Base-by-base conservation (phyloP, 352 stramenopile species). In the Globisporangium sylvaticum region DNA sequence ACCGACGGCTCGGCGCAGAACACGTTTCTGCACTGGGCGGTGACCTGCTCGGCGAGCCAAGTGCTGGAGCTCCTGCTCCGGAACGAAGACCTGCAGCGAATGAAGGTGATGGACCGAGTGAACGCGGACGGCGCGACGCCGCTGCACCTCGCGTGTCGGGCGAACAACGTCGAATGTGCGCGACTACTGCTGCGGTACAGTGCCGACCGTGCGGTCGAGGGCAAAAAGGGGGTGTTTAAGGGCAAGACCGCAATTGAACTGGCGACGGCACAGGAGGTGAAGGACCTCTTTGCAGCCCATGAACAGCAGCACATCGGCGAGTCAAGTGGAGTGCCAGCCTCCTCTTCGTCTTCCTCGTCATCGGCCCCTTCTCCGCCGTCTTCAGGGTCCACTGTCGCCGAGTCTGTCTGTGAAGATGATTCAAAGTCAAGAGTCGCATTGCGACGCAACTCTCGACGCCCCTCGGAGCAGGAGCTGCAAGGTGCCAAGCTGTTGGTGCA, bases 111-210 rank as follows among this genome's bases (percentile, higher is more conserved):
- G 5, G 68, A 94, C 68, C 58, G 68, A 20, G 68, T 67, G 22
- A 96, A 96, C 53, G 70, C 64, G 20, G 86, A 96, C 39, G 88
- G 88, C 32, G 83, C 84, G 12, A 94, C 88, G 29, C 86, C 88
- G 48, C 73, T 96, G 53, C 84, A 94, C 58, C 73, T 92, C 32
- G 88, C 88, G 20, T 90, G 83, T 42, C 79, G 87, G 24, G 70
- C 66, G 9, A 79, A 86, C 37, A 62, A 88, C 12, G 64, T 83
- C 3, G 74, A 90, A 37, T 89, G 84, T 58, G 77, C 79, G 12
- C 76, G 74, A 8, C 8, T 92, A 50, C 58, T 96, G 56, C 63
- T 94, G 29, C 24, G 66, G 3, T 66, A 83, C 56, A 54, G 72
- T 63, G 82, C 84, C 4, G 72, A 92, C 53, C 57, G 68, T 29